Evolutionary conservation across 1,139 yeast species (phyloP).

Genomic region (Yamadazyma mexicana): DNA sequence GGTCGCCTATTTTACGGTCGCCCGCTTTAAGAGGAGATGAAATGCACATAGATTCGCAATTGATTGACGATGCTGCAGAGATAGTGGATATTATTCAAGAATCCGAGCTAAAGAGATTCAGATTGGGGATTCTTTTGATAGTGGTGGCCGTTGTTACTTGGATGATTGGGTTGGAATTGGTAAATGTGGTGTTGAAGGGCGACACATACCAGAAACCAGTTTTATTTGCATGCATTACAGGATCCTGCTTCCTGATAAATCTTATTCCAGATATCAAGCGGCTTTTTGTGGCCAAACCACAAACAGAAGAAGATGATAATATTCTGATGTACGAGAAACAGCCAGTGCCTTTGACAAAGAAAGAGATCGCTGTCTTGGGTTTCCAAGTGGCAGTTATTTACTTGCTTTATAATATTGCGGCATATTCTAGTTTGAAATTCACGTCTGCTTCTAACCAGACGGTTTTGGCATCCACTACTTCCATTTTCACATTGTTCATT

Average conservation of each 20-base stretch:
- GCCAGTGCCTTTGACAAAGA: slow-evolving; percentile 21
- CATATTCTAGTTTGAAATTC: slow-evolving; percentile 42
- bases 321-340: slow-evolving; percentile 7
- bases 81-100: slow-evolving; percentile 47
- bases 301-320: neutral
- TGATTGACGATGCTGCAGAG: slow-evolving; percentile 31
- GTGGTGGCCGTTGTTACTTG: slow-evolving; percentile 44
- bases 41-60: slow-evolving; percentile 10
- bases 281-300: neutral
- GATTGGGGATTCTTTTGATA: slow-evolving; percentile 42
- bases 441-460: slow-evolving; percentile 58
- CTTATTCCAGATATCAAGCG: slow-evolving; percentile 37
- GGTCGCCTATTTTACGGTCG: slow-evolving; percentile 8
- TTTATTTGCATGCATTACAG: slow-evolving; percentile 46
- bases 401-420: slow-evolving; percentile 38
- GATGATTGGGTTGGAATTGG: slow-evolving; percentile 51
- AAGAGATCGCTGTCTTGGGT: slow-evolving; percentile 38
- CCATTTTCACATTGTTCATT: slow-evolving; percentile 49
- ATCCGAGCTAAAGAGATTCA: slow-evolving; percentile 44
- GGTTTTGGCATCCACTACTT: slow-evolving; percentile 51
- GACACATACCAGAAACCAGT: slow-evolving; percentile 50
- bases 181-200: slow-evolving; percentile 48
- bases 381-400: slow-evolving; percentile 43
- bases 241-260: slow-evolving; percentile 45
- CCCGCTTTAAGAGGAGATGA: slow-evolving; percentile 15